Base-by-base conservation (phyloP, 164 flowering plant genomes). In the Cinnamomum micranthum region DNA sequence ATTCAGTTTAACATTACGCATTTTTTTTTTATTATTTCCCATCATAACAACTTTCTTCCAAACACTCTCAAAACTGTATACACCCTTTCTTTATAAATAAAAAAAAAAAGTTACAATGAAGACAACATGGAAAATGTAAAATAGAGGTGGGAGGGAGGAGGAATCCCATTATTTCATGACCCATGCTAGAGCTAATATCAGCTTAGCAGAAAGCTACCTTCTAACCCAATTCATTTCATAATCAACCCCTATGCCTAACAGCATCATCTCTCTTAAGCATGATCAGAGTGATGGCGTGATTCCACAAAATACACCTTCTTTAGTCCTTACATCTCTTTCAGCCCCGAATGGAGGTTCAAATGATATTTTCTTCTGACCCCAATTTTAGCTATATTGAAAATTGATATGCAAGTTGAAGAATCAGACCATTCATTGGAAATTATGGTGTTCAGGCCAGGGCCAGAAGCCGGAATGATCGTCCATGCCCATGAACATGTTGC, bases 391-490 rank as follows among this genome's bases (percentile, higher is more conserved):
- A 41, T 41, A 31, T 25, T 15, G 28, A 14, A 6, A 67, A 19
- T 15, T 7, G 69, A 67, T 31, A 11, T 12, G 67, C 28, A 14
- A 25, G 47, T 19, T 31, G n/a, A 55, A 55, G 60, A 55, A 14
- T 55, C n/a, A 63, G 66, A 19, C 41, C 27, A 31, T 50, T 91
- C 79, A 91, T 83, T 89, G 90, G 85, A 88, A 95, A 64, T 88
- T 84, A 2, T 85, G 91, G 50, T 89, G 91, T 65, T 93, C 97
- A 47, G 89, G 74, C 99, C 98, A 95, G 6, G 96, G 97, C 99
- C 99, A 95, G 75, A 91, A 86, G 19, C 86, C 92, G 2, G 97
- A 78, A 47, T 93, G 98, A 71, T 95, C 99, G 28, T 95, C 99
- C 31, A 93, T 87, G 71, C 88, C 85, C 67, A 85, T 78, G 76